Base-by-base conservation (phyloP, 1,284 basidiomycete genomes). In the Ustilago vetiveriae region DNA sequence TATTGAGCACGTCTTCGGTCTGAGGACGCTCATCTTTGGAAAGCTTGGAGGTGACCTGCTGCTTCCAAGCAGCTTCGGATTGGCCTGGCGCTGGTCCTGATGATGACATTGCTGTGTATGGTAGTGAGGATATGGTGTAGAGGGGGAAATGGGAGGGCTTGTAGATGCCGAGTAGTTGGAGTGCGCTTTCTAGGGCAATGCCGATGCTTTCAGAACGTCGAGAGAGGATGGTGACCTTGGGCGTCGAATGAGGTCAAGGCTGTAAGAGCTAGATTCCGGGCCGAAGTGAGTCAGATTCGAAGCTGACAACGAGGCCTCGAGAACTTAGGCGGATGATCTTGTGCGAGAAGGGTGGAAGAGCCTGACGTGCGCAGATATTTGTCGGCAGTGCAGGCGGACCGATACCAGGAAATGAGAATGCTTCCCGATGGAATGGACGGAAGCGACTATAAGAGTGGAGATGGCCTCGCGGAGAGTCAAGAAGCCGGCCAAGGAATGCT, bases 1-100 rank as follows among this genome's bases (percentile, higher is more conserved):
- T 82, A 36, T 73, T 75, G 50, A 75, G 72, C 5, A 82, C 80
- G 58, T 82, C 80, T 23, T 81, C 76, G n/a, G 80, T 82, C 54
- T 82, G 80, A 24, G 80, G 80, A 48, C 80, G 74, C 51, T 74
- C 72, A 50, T 82, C 80, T 33, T 75, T 75, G 42, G 58, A 43
- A 41, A 75, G 36, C 44, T 68, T 60, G 41, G 48, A 30, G 41
- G 71, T 70, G 50, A 75, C 53, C 40, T 73, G 62, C 44, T 67
- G 63, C 43, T 73, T 73, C 73, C 74, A 73, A 43, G 50, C 51
- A 39, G 67, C 71, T 56, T 75, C 66, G 11, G 70, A 64, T 43
- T 78, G 74, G 48, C 70, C 74, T 43, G 72, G 60, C 32, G 72
- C 69, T 43, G 76, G 76, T 40, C 71, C 73, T 60, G 73, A 68